Base-by-base conservation (phyloP, 1,139 yeast genomes). In the Scheffersomyces illinoinensis region DNA sequence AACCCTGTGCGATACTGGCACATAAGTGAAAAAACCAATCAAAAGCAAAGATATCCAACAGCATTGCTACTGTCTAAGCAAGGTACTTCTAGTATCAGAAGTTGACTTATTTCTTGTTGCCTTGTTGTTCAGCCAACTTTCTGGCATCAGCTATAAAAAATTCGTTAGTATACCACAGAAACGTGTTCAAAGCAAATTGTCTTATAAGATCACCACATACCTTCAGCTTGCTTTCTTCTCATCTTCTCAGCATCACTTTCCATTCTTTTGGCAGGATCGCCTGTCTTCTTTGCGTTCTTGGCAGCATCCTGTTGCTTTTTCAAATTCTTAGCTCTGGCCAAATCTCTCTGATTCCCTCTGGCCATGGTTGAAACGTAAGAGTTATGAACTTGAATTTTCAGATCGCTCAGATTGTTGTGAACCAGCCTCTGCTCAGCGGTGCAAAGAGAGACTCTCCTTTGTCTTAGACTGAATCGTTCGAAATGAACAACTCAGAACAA, bases 311-410 rank as follows among this genome's bases (percentile, higher is more conserved):
- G 85, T 70, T 85, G 89, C 76, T 93, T 93, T 80, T 93, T 95
- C 71, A 78, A 74, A 76, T 91, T 92, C 78, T 91, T 93, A 61
- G 89, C 93, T 71, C 99, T 85, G 39, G 98, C 98, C 68, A 91
- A 84, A 56, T 95, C 99, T 74, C 99, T 85, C 77, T 95, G 98
- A 76, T 95, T 95, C 46, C 99, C 99, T 81, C 99, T 86, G 56
- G 97, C 89, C 98, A 93, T 93, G 57, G 56, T 71, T 54, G 4
- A 7, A 24, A 24, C 6, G 4, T 4, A 24, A 24, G 33, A 14
- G 8, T 33, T 33, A 17, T 33, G 12, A 12, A 33, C 47, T 52
- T 17, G 39, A 3, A 39, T 12, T 10, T 33, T 8, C 43, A 33
- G 43, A 33, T 12, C 43, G 17, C 17, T 14, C 43, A 33, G 43